Evolutionary conservation across 768 basidiomycete species (phyloP), one percentile per base, ranked within the genome.

Genomic region (Lactarius hatsudake): DNA sequence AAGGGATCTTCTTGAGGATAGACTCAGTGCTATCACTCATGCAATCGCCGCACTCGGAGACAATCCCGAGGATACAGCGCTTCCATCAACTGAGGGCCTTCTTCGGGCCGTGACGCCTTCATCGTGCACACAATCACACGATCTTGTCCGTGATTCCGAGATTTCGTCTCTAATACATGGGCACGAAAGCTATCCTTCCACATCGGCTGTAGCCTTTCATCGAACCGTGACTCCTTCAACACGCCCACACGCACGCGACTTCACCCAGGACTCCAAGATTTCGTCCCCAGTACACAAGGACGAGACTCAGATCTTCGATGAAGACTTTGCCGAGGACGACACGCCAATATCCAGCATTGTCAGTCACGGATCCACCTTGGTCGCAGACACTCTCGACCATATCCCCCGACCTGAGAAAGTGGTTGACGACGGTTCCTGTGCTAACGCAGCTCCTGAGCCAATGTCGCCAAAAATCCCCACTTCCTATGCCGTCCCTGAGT

Each of bases 1-100:
- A 54, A 70, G 83, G 62, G 71, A 74, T n/a, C 69, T 77, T 38
- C 61, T 78, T 10, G 75, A 78, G 26, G 73, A 75, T 48, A 80
- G 84, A 0, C 79, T 83, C 18, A 66, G 71, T 15, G 77, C 76
- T 9, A 76, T 85, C 30, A 77, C 78, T 43, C 72, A 75, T 40
- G 73, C 77, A 36, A 74, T 84, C 40, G 71, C 68, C 12, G 61
- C 71, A 58, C 58, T 28, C 17, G 68, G 15, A 67, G 61, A 26
- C 17, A 53, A 57, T 59, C 48, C 34, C 20, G 60, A 61, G 57
- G 56, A 53, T n/a, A 42, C 32, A 4, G 20, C 17, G 18, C 28
- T 43, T 10, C 26, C 26, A 8, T n/a, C n/a, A 15, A 34, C 45
- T 43, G 61, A 12, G 10, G 57, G 30, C 18, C 48, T n/a, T 18